Evolutionary conservation across 129 eudicot species (phyloP).

Genomic region (Lactuca sativa): DNA sequence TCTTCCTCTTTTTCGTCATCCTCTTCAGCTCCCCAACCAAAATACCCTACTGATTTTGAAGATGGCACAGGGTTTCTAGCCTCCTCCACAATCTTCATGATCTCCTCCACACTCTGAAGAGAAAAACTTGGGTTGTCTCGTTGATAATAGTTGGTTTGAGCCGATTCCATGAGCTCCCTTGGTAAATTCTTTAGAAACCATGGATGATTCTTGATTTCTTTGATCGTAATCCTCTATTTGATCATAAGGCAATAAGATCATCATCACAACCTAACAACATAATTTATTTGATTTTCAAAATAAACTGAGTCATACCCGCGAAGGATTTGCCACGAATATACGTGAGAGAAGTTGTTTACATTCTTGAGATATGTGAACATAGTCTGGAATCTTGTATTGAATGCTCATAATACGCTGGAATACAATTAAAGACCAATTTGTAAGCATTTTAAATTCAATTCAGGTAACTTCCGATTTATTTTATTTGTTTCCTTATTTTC

Average conservation of each 20-base stretch:
- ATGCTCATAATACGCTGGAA: constrained; percentile 66
- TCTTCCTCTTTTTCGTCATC: constrained; percentile 39
- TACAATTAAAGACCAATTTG: neutral
- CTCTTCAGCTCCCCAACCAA: constrained; percentile 62
- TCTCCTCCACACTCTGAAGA: constrained; percentile 54
- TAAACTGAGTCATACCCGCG: constrained; percentile 41
- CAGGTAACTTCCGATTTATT: too few species aligned
- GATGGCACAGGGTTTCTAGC: constrained; percentile 64
- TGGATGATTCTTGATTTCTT: constrained; percentile 79
- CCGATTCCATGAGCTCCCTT: constrained; percentile 62
- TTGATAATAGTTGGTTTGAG: constrained; percentile 58
- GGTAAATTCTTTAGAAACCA: constrained; percentile 91
- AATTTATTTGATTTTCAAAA: neutral
- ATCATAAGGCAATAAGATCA: constrained; percentile 10
- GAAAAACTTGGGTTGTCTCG: constrained; percentile 59
- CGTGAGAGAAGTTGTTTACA: constrained; percentile 76
- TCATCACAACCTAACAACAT: neutral
- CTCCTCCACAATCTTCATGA: constrained; percentile 72
- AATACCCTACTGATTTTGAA: constrained; percentile 40
- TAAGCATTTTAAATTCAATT: neutral
- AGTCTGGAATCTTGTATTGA: constrained; percentile 77
- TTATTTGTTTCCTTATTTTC: too few species aligned
- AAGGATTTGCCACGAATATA: constrained; percentile 63
- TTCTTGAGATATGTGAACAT: constrained; percentile 71
- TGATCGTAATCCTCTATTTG: constrained; percentile 60